Percentiles rank a stretch among this genome's conserved stretches.
These are phyloP conservation scores for Termitomyces sp. DNA, from an alignment of 768 basidiomycete species.

Conservation along the genomic window DNA sequence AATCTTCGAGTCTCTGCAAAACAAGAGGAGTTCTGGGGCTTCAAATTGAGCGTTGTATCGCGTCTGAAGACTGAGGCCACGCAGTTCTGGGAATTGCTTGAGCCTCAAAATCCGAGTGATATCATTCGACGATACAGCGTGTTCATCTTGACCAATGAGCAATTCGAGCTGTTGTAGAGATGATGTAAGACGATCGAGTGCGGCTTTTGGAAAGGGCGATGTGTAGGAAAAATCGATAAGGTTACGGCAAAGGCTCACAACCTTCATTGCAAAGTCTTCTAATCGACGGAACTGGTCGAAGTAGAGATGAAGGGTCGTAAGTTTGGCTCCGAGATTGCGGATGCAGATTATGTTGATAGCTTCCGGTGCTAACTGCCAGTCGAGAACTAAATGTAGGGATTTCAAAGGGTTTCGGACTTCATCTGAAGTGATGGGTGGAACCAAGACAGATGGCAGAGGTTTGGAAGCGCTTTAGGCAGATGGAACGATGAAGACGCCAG, in stretches of 20 bases:
- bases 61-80: not conserved
- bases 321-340: not conserved
- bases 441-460: not conserved
- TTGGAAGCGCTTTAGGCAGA: not conserved
- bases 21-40: not conserved
- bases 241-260: not conserved
- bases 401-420: not conserved
- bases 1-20: not conserved
- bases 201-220: not conserved
- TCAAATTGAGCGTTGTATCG: not conserved
- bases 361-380: not conserved
- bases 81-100: not conserved
- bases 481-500: not conserved
- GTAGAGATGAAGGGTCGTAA: not conserved
- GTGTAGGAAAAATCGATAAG: not conserved
- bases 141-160: not conserved
- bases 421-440: not conserved
- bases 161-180: not conserved
- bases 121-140: not conserved
- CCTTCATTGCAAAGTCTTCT: not conserved
- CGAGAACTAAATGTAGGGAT: not conserved
- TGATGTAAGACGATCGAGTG: not conserved
- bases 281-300: not conserved
- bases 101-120: not conserved
- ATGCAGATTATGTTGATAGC: not conserved